Evolutionary conservation across 805 yeast genomes (phyloP), one percentile per base, ranked within the genome.

Genomic region (Blastobotrys robertii): DNA sequence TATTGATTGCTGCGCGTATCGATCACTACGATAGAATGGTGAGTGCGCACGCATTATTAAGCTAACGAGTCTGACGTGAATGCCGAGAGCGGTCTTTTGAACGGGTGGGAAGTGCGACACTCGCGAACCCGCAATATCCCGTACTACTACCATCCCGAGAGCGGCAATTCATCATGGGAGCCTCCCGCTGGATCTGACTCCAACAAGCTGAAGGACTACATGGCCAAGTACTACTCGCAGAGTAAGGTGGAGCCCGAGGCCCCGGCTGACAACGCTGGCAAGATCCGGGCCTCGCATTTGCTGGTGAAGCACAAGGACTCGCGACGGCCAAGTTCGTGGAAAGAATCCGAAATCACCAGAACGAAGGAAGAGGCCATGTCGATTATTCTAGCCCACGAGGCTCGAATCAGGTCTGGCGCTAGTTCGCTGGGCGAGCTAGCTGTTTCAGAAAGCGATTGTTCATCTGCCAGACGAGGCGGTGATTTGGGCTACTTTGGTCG

Each of bases 291-390:
- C 12, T 71, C 82, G 41, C 98, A 92, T 59, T 66, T 92, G 38
- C 68, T 92, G 39, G 72, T 90, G 49, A 92, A 92, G 61, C 95
- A 88, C 62, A 67, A 64, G 37, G 90, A 77, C 42, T 79, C 88
- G 11, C 75, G 98, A 51, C 77, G 94, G 53, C 97, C 98, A 6
- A 76, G 87, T 9, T 84, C 95, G 15, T 92, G 97, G 94, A 83
- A 86, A 60, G 73, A 74, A 30, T 80, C 78, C 16, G 71, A 76
- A 32, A 84, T 90, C 50, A 81, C 94, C 1, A 69, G 85, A 39
- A 60, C 83, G 8, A 81, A 87, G 60, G 95, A 85, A 47, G 95
- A 87, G 53, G 94, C 97, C 28, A 54, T 55, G 46, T 74, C 74
- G 37, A 76, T 76, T 34, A 57, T 85, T 53, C 71, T 72, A 41